A percentile compares a stretch with the other conserved stretches of the same genome.
These are phyloP conservation scores for Halenospora varia DNA, from an alignment of 495 filamentous ascomycete species.

Conservation along the genomic window DNA sequence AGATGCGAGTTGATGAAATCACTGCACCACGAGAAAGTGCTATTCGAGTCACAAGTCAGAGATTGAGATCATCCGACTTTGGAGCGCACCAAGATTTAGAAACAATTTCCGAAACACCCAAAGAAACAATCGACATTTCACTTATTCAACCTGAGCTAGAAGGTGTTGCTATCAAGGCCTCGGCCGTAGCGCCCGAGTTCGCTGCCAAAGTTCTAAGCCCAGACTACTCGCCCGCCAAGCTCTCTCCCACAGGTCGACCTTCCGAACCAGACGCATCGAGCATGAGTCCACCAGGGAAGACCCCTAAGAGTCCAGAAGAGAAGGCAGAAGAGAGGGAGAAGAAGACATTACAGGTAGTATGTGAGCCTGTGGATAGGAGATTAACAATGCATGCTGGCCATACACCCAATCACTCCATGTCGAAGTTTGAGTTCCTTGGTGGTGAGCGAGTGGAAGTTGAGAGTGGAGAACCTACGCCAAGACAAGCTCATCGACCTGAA, in stretches of 20 bases:
- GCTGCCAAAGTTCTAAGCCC: slow-evolving; percentile 23
- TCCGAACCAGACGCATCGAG: slow-evolving; percentile 1
- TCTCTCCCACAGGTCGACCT: slow-evolving; percentile 11
- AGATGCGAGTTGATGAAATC: slow-evolving; percentile 22
- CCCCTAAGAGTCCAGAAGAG: not conserved
- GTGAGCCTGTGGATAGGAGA: slow-evolving; percentile 16
- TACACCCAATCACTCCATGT: slow-evolving; percentile 26
- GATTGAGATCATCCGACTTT: slow-evolving; percentile 24
- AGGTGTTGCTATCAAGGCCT: slow-evolving; percentile 24
- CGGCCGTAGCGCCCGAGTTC: slow-evolving; percentile 23
- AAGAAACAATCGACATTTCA: slow-evolving; percentile 26
- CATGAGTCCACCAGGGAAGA: not conserved
- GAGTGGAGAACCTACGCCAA: slow-evolving; percentile 21
- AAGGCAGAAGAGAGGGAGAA: slow-evolving; percentile 4
- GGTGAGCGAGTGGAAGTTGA: not conserved
- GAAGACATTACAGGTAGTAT: slow-evolving; percentile 14
- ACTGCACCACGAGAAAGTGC: slow-evolving; percentile 19
- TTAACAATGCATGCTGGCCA: slow-evolving; percentile 29
- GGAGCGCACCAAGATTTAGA: slow-evolving; percentile 4
- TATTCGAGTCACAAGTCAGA: slow-evolving; percentile 25
- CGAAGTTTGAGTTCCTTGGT: slow-evolving; percentile 11
- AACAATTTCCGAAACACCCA: slow-evolving; percentile 3
- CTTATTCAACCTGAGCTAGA: slow-evolving; percentile 25
- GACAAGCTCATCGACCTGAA: slow-evolving; percentile 5
- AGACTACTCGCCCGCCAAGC: slow-evolving; percentile 9